phyloP scores from a whole-genome alignment of 352 stramenopile genomes.

The Blastocystis sp. region DNA sequence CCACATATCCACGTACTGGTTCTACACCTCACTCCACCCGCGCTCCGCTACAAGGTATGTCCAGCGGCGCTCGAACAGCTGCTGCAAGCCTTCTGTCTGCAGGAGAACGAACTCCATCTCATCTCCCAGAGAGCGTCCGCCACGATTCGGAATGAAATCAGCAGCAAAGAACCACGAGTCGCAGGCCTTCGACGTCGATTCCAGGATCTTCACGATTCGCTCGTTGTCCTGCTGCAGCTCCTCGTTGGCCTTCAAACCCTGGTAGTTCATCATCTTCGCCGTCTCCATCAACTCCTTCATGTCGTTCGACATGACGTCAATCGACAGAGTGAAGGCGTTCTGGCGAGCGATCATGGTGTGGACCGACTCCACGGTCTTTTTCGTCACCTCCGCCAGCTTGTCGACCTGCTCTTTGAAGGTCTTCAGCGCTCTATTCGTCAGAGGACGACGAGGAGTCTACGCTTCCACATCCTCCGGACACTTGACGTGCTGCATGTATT shows the following conservation, averaged over 20 bases:
- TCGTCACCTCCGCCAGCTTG: background rate
- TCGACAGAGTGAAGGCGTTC: conserved; percentile 36
- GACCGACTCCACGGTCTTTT: conserved; percentile 42
- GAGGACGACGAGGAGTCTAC: background rate
- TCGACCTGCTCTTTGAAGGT: conserved; percentile 55
- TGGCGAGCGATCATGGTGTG: conserved; percentile 28
- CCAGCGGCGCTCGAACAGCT: conserved; percentile 41
- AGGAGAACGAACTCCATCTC: conserved; percentile 41
- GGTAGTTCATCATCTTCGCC: conserved; percentile 26
- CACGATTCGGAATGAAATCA: conserved; percentile 38
- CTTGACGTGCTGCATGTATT: conserved; percentile 54
- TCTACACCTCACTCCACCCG: background rate
- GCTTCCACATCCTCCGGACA: conserved; percentile 57
- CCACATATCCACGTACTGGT: conserved; percentile 50
- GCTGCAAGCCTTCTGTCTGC: conserved; percentile 12
- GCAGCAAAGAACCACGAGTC: conserved; percentile 31
- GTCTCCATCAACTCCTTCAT: conserved; percentile 48
- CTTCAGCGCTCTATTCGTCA: conserved; percentile 33
- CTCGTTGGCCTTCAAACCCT: background rate
- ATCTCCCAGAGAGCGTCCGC: background rate
- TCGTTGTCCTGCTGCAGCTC: conserved; percentile 23
- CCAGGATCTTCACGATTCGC: conserved; percentile 37
- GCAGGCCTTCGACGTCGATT: conserved; percentile 25
- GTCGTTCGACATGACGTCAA: conserved; percentile 13
- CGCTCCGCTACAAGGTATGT: background rate